Conservation (phyloP, 139 green algal species). For the Chlamydomonas applanata region DNA sequence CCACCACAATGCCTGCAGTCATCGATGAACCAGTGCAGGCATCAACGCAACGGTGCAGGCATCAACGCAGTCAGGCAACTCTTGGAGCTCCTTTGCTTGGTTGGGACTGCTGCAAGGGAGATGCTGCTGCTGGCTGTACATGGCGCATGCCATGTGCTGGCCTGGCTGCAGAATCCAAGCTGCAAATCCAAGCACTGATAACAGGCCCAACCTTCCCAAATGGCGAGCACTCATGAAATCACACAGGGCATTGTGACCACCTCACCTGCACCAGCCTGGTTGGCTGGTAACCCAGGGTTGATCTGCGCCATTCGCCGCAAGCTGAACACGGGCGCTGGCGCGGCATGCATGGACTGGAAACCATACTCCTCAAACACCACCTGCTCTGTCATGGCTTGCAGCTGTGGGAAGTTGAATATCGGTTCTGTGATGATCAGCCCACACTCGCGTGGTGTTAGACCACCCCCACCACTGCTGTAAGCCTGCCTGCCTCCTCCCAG, state of each 20-base stretch:
- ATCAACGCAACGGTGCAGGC: too few relatives aligned
- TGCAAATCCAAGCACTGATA: too few relatives aligned
- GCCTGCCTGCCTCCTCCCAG: not conserved
- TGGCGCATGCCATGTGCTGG: too few relatives aligned
- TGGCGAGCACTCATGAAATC: too few relatives aligned
- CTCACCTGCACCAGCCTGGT: slow-evolving; percentile 3
- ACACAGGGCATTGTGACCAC: too few relatives aligned
- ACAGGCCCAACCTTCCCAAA: too few relatives aligned
- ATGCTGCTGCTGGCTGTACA: too few relatives aligned
- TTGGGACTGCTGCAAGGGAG: too few relatives aligned
- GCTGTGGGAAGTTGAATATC: slow-evolving; percentile 74
- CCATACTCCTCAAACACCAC: slow-evolving; percentile 82
- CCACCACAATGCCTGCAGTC: slow-evolving; percentile 60
- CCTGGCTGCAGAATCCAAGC: too few relatives aligned
- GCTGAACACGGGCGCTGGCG: slow-evolving; percentile 56
- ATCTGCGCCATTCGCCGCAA: slow-evolving; percentile 39
- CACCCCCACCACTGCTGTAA: not conserved
- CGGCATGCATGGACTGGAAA: slow-evolving; percentile 58
- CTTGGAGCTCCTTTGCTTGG: too few relatives aligned
- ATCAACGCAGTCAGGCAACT: too few relatives aligned
- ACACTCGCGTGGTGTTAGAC: slow-evolving; percentile 32
- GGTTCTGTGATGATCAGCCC: slow-evolving; percentile 81
- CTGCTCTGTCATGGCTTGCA: slow-evolving; percentile 59
- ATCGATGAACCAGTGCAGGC: too few relatives aligned
- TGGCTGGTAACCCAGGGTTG: slow-evolving; percentile 32